Evolutionary conservation across 2,329 filamentous ascomycete genomes (phyloP), one percentile per base, ranked within the genome.

Genomic region (Pseudogymnoascus sp.): DNA sequence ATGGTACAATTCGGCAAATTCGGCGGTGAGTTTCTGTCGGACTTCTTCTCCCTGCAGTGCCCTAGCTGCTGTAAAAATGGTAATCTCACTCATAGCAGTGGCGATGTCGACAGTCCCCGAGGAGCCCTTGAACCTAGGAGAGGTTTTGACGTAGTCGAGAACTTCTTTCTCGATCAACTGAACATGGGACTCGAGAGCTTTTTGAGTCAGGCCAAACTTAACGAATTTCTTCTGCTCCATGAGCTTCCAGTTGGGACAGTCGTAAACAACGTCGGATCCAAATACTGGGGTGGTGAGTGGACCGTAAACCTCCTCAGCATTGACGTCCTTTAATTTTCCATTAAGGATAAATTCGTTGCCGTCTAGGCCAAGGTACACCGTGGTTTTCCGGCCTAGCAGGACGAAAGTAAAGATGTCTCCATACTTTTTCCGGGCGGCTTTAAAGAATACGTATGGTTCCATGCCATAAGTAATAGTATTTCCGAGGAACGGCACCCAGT

Each of bases 381-480:
- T 96, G 55, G 90, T 94, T 77, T 91, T 93, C 80, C 89, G 92
- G 69, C 92, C 91, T 61, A 96, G 86, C 59, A 96, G 84, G 64
- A 95, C 79, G 71, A 96, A 96, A 15, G 92, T 96, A 74, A 94
- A 96, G 71, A 92, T 85, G 76, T 96, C 89, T 73, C 92, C 92
- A 74, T 93, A 90, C 89, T 92, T 95, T 95, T 70, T 83, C 81
- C 69, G 21, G 86, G 76, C 83, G 84, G 36, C 33, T 73, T 81
- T 86, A 83, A 97, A 96, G 82, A 97, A 97, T 60, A 80, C 81
- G 71, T 91, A 92, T 13, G 93, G 93, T 72, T 97, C 91, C 77
- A 97, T 97, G 75, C 93, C 93, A 78, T 97, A 99, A 48, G 85
- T 90, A 70, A 97, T 81, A 64, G 94, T 97, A 79, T 88, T 97